phyloP scores from a whole-genome alignment of 1,139 yeast species.

The Debaryomyces sp. region DNA sequence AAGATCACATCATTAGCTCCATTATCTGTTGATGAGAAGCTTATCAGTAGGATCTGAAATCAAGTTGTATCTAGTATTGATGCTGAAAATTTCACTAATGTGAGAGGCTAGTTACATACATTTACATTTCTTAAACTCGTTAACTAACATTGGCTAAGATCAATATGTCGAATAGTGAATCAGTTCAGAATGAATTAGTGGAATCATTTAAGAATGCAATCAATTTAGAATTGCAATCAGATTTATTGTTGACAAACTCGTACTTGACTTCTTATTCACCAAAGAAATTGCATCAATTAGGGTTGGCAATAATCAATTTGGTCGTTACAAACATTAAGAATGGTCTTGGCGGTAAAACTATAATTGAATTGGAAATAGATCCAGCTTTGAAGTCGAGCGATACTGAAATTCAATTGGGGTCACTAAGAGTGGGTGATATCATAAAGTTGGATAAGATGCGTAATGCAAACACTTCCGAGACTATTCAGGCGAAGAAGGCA shows the following conservation, averaged over 20 bases:
- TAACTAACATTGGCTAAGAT: not conserved
- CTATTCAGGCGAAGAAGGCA: conserved; percentile 22
- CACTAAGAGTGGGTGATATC: conserved; percentile 78
- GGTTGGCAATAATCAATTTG: conserved; percentile 75
- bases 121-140: not conserved
- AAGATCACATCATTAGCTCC: not conserved
- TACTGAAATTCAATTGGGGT: conserved; percentile 53
- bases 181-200: conserved; percentile 27
- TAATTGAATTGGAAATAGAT: conserved; percentile 69
- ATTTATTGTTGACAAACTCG: conserved; percentile 53
- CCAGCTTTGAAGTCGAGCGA: conserved; percentile 47
- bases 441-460: conserved; percentile 52
- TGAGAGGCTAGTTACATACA: not conserved
- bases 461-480: conserved; percentile 16
- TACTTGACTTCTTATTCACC: conserved; percentile 59
- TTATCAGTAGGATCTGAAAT: not conserved
- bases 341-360: conserved; percentile 78
- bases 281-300: conserved; percentile 65
- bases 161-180: not conserved
- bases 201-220: conserved; percentile 54
- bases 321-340: conserved; percentile 62
- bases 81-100: not conserved
- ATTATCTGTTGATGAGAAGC: not conserved
- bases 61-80: not conserved
- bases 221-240: conserved; percentile 60